Percentiles rank a stretch among this genome's conserved stretches.
phyloP scores from a whole-genome alignment of 306 rosid species.

The Sechiopsis laciniata region DNA sequence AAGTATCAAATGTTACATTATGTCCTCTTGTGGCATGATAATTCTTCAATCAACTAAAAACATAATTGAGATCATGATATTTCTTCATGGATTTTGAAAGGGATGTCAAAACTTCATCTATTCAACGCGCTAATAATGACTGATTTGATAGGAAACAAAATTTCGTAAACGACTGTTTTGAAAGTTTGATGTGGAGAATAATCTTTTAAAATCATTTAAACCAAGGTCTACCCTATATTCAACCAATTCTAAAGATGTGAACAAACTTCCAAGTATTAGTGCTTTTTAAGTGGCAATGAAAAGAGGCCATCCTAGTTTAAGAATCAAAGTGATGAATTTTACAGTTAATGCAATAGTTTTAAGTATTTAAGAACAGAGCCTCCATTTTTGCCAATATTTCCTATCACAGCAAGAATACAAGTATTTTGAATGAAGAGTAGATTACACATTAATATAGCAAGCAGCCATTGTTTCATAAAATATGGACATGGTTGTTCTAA shows the following conservation, averaged over 20 bases:
- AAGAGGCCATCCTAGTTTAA: too few species aligned
- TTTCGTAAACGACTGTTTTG: not conserved
- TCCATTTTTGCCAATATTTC: slow-evolving; percentile 4
- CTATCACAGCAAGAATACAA: slow-evolving; percentile 22
- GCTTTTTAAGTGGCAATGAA: too few species aligned
- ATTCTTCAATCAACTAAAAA: not conserved
- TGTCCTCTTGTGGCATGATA: too few species aligned
- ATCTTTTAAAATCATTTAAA: not conserved
- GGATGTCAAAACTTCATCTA: not conserved
- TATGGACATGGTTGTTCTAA: slow-evolving; percentile 26
- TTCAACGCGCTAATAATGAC: slow-evolving; percentile 1
- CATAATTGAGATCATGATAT: not conserved
- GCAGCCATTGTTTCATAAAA: slow-evolving; percentile 23
- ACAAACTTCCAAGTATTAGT: too few species aligned
- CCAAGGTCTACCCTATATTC: not conserved
- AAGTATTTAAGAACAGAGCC: not conserved
- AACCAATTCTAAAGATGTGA: not conserved
- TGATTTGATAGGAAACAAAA: not conserved
- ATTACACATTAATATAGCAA: slow-evolving; percentile 27
- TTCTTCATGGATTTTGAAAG: not conserved
- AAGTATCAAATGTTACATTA: too few species aligned
- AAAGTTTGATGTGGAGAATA: not conserved
- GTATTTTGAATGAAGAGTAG: slow-evolving; percentile 22
- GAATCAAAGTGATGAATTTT: not conserved
- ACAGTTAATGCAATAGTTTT: not conserved